Conservation (phyloP, 1,284 basidiomycete species). For the Flammula alnicola region DNA sequence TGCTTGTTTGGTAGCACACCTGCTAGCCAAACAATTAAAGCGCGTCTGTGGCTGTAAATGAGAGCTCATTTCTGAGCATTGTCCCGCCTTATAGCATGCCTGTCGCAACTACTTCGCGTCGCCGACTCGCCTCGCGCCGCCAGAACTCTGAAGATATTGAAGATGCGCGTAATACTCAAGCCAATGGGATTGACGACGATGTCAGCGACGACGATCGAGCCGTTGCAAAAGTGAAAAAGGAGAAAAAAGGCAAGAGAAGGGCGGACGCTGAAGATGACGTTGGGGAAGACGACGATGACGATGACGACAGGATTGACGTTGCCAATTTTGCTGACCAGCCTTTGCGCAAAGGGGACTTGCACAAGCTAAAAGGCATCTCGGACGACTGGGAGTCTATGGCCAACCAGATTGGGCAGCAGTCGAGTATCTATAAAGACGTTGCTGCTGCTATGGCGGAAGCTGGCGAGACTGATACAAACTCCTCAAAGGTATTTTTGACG, state of each 20-base stretch:
- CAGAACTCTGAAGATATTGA: constrained; percentile 67
- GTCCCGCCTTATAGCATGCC: constrained; percentile 41
- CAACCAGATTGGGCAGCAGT: constrained; percentile 49
- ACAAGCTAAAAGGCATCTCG: constrained; percentile 57
- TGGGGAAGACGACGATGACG: constrained; percentile 43
- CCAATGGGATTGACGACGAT: constrained; percentile 44
- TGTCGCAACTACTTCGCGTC: constrained; percentile 46
- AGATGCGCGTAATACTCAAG: constrained; percentile 48
- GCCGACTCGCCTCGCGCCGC: constrained; percentile 39
- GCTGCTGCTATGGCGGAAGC: constrained; percentile 67
- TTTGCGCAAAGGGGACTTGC: constrained; percentile 51
- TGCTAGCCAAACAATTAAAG: constrained; percentile 38
- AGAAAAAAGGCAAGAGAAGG: constrained; percentile 39
- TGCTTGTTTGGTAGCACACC: constrained; percentile 28
- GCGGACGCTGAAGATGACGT: constrained; percentile 26
- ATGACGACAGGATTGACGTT: constrained; percentile 57
- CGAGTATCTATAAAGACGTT: constrained; percentile 55
- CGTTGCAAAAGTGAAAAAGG: constrained; percentile 45
- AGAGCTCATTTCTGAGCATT: constrained; percentile 8
- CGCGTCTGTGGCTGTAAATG: constrained; percentile 34
- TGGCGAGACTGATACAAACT: constrained; percentile 53
- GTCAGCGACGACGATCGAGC: constrained; percentile 50
- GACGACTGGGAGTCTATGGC: constrained; percentile 63
- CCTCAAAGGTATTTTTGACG: constrained; percentile 48
- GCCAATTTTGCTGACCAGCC: constrained; percentile 66